These are phyloP conservation scores for Oryza coarctata DNA, from an alignment of 176 grass and related monocot genomes.

Conservation along the genomic window DNA sequence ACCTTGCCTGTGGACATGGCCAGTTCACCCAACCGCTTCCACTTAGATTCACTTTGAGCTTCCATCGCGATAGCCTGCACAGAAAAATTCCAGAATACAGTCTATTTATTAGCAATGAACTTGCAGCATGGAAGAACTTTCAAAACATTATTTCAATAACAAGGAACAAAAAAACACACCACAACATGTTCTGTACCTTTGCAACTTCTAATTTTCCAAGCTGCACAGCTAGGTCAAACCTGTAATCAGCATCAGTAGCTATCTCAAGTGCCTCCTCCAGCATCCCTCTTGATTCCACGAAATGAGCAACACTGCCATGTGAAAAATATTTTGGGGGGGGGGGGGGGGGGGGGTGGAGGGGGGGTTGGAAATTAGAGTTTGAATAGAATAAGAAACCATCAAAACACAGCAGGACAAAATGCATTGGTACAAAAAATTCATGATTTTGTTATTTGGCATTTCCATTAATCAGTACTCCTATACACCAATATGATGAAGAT, in stretches of 20 bases:
- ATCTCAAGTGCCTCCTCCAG: slow-evolving; percentile 97
- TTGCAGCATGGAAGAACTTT: slow-evolving; percentile 3
- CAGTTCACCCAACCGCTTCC: slow-evolving; percentile 92
- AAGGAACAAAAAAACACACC: slow-evolving; percentile 8
- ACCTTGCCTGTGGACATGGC: slow-evolving; percentile 96
- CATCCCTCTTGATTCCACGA: slow-evolving; percentile 97
- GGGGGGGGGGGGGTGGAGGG: too few species aligned
- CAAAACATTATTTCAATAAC: slow-evolving; percentile 17
- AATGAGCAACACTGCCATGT: slow-evolving; percentile 82
- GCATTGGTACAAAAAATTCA: background rate
- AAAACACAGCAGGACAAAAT: background rate
- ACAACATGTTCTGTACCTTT: slow-evolving; percentile 57
- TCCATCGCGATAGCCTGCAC: slow-evolving; percentile 77
- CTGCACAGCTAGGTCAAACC: slow-evolving; percentile 93
- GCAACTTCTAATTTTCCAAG: slow-evolving; percentile 90
- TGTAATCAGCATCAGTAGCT: slow-evolving; percentile 96
- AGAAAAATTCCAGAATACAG: slow-evolving; percentile 24
- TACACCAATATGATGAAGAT: too few species aligned
- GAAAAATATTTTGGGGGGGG: too few species aligned
- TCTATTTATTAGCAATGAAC: slow-evolving; percentile 21
- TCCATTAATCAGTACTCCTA: background rate
- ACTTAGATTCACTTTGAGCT: slow-evolving; percentile 97
- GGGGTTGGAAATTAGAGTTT: slow-evolving; percentile 21
- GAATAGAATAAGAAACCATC: background rate
- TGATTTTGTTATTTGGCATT: background rate